phyloP scores from a whole-genome alignment of 2,329 filamentous ascomycete species.

The Aspergillus uvarum region DNA sequence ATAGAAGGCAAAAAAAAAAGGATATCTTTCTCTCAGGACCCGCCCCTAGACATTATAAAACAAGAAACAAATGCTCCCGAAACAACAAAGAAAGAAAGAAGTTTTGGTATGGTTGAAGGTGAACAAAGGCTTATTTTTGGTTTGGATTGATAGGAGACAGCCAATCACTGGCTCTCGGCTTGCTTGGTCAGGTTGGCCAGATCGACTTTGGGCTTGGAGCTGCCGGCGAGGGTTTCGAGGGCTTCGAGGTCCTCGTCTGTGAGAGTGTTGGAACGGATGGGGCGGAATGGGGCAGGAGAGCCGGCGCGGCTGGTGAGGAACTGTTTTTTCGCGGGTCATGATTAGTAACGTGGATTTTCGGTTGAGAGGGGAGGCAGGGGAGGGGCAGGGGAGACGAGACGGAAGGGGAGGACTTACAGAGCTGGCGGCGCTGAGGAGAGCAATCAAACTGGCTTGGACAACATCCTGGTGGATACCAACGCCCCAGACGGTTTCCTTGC shows the following conservation, averaged over 20 bases:
- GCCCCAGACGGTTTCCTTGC: constrained; percentile 52
- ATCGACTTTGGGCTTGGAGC: constrained; percentile 34
- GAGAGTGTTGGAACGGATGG: constrained; percentile 54
- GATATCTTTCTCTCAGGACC: background rate
- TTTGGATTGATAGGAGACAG: background rate
- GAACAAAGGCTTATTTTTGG: too few relatives aligned
- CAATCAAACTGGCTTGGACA: constrained; percentile 83
- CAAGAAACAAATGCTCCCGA: too few relatives aligned
- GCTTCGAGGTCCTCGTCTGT: constrained; percentile 47
- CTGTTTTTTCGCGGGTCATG: constrained; percentile 44
- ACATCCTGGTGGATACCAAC: constrained; percentile 79
- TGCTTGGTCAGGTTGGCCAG: constrained; percentile 40
- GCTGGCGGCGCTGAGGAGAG: constrained; percentile 78
- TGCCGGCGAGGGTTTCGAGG: constrained; percentile 40
- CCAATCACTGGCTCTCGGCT: constrained; percentile 33
- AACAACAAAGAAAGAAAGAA: too few relatives aligned
- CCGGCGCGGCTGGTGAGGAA: constrained; percentile 70
- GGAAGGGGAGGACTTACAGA: constrained; percentile 60
- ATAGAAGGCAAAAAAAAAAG: background rate
- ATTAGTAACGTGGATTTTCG: background rate
- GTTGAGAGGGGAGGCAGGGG: background rate
- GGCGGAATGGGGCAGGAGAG: constrained; percentile 65
- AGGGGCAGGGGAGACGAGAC: background rate
- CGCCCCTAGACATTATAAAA: too few relatives aligned
- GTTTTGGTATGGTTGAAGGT: too few relatives aligned